These are phyloP conservation scores for Trichoderma brevicompactum DNA, from an alignment of 2,329 filamentous ascomycete species.

Conservation along the genomic window DNA sequence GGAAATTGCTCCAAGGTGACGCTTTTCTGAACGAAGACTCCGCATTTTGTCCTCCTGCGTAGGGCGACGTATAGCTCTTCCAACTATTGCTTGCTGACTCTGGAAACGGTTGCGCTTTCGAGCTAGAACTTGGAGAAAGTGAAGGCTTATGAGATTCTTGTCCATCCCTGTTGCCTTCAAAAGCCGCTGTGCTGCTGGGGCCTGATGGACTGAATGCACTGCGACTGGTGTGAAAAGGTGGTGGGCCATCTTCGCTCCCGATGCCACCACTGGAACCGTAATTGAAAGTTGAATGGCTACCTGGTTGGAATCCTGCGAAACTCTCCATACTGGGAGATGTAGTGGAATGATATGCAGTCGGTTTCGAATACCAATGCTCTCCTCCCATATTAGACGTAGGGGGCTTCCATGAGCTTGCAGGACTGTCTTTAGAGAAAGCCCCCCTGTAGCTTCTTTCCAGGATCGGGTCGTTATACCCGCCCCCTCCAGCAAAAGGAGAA, in stretches of 20 bases:
- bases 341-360: background rate
- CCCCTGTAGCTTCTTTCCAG: conserved; percentile 16
- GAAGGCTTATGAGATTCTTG: background rate
- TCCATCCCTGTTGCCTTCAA: conserved; percentile 7
- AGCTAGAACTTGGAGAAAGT: conserved; percentile 21
- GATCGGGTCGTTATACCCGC: background rate
- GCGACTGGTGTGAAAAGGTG: conserved; percentile 24
- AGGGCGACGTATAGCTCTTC: conserved; percentile 34
- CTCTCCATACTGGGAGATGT: background rate
- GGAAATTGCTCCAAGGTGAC: conserved; percentile 4
- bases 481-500: background rate
- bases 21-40: conserved; percentile 8
- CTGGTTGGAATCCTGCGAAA: conserved; percentile 12
- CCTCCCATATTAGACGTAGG: background rate
- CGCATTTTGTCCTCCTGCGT: background rate
- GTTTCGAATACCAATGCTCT: conserved; percentile 1
- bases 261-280: conserved; percentile 7
- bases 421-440: conserved; percentile 16
- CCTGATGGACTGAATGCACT: conserved; percentile 26
- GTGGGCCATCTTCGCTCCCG: background rate
- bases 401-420: conserved; percentile 9
- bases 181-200: background rate
- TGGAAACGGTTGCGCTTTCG: conserved; percentile 27
- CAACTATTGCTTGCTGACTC: conserved; percentile 37
- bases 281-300: conserved; percentile 17